Percentiles rank a stretch among this genome's conserved stretches.
These are phyloP conservation scores for Globisporangium alternatum DNA, from an alignment of 352 stramenopile genomes.

Conservation along the genomic window DNA sequence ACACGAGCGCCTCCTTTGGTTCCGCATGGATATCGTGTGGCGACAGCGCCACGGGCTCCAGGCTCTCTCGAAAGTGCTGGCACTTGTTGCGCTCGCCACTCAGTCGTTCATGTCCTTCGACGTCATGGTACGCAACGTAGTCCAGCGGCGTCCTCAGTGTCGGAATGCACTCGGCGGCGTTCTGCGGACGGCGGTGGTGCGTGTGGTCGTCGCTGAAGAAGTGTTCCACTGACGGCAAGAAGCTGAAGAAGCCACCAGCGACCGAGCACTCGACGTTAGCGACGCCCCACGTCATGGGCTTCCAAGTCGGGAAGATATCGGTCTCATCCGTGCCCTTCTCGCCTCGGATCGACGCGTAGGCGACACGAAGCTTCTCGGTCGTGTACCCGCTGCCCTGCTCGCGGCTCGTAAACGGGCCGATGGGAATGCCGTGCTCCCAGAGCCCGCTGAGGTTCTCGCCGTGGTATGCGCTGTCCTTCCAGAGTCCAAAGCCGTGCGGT, in stretches of 20 bases:
- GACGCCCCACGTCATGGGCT: constrained; percentile 35
- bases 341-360: constrained; percentile 32
- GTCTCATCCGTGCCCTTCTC: constrained; percentile 14
- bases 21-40: not conserved
- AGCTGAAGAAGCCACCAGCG: constrained; percentile 25
- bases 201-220: constrained; percentile 14
- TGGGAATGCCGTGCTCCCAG: constrained; percentile 44
- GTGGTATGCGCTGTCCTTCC: constrained; percentile 47
- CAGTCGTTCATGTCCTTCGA: constrained; percentile 11
- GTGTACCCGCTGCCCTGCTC: constrained; percentile 44
- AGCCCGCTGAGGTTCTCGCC: constrained; percentile 48
- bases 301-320: constrained; percentile 17
- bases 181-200: constrained; percentile 13
- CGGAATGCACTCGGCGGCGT: constrained; percentile 19
- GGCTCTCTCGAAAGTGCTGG: constrained; percentile 18
- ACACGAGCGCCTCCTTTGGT: constrained; percentile 22
- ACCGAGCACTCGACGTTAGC: constrained; percentile 39
- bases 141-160: constrained; percentile 22
- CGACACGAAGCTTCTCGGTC: constrained; percentile 40
- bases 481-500: constrained; percentile 44
- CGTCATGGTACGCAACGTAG: constrained; percentile 24
- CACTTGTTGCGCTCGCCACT: constrained; percentile 12
- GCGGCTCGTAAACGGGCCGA: constrained; percentile 49
- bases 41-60: constrained; percentile 5
- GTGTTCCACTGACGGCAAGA: constrained; percentile 23